Evolutionary conservation across 805 yeast species (phyloP), one percentile per base, ranked within the genome.

Genomic region (Yarrowia deformans): DNA sequence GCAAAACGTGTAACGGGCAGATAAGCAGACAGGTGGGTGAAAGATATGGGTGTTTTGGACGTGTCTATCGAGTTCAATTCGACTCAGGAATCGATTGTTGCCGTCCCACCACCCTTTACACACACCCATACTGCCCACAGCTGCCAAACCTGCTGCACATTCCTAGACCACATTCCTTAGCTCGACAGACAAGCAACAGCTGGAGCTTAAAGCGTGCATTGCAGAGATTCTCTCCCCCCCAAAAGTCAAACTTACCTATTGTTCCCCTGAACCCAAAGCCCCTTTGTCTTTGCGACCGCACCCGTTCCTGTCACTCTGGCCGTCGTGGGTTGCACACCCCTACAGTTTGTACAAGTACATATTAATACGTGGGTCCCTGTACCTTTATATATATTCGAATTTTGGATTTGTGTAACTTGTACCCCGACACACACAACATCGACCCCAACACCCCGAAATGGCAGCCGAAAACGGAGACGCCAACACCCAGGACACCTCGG

Each of bases 401-500:
- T 2, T 23, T 4, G 29, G 8, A 18, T 45, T 18, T 42, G 48
- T 18, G 29, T 14, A 40, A 45, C 39, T n/a, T 49, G 4, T 3
- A n/a, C n/a, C n/a, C n/a, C 42, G 9, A 18, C 18, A n/a, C 18
- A 4, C 46, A 14, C 60, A 16, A 39, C 60, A 12, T 37, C 2
- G 1, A 23, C 8, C 0, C 8, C 3, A 19, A 29, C 18, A 1
- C 23, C 40, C 9, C 13, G 3, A 23, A 58, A 60, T 60, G 66
- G 66, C 66, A 18, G 52, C 52, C 40, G 66, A 60, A 13, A 60
- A 60, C 42, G 66, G 66, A 18, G 9, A 43, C 10, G 52, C 66
- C 32, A 60, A 16, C n/a, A n/a, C 19, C 14, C 16, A 23, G 48
- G 56, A 63, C 68, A 48, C 91, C 9, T 90, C 97, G 13, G 88